phyloP scores from a whole-genome alignment of 2,329 filamentous ascomycete species.

The Septoria linicola region DNA sequence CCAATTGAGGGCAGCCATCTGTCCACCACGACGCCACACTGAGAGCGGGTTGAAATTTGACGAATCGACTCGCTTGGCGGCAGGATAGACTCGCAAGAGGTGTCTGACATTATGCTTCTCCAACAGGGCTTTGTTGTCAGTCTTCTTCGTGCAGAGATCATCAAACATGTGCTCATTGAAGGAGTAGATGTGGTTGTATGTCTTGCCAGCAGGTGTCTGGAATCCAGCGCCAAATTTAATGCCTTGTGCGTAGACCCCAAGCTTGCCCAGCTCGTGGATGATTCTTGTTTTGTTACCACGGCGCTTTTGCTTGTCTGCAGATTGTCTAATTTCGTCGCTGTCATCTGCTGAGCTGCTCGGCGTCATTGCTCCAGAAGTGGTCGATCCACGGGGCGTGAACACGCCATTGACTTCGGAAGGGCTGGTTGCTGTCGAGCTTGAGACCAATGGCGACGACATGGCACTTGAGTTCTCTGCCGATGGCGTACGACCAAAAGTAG shows the following conservation, averaged over 20 bases:
- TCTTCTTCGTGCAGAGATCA: constrained; percentile 71
- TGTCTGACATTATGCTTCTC: constrained; percentile 89
- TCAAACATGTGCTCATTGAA: constrained; percentile 89
- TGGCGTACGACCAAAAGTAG: constrained; percentile 66
- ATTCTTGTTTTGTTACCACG: constrained; percentile 78
- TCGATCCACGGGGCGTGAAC: constrained; percentile 53
- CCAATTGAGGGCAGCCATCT: constrained; percentile 98
- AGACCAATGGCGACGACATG: constrained; percentile 49
- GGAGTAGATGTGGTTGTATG: constrained; percentile 92
- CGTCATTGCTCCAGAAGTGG: constrained; percentile 57
- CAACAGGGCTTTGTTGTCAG: constrained; percentile 72
- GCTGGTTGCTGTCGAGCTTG: constrained; percentile 51
- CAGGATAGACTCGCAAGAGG: constrained; percentile 92
- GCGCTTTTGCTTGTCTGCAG: constrained; percentile 59
- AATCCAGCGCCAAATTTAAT: constrained; percentile 79
- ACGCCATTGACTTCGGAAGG: constrained; percentile 50
- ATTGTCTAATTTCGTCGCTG: constrained; percentile 64
- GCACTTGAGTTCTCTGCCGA: constrained; percentile 58
- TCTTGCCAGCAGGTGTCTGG: constrained; percentile 72
- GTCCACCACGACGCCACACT: constrained; percentile 92
- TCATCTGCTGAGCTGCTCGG: constrained; percentile 70
- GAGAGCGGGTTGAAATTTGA: constrained; percentile 92
- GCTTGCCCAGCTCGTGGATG: constrained; percentile 73
- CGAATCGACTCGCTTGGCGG: constrained; percentile 75
- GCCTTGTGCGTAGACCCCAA: constrained; percentile 75